Evolutionary conservation across 2,329 filamentous ascomycete genomes (phyloP), one percentile per base, ranked within the genome.

Genomic region (Ophiocordyceps camponoti-floridani): DNA sequence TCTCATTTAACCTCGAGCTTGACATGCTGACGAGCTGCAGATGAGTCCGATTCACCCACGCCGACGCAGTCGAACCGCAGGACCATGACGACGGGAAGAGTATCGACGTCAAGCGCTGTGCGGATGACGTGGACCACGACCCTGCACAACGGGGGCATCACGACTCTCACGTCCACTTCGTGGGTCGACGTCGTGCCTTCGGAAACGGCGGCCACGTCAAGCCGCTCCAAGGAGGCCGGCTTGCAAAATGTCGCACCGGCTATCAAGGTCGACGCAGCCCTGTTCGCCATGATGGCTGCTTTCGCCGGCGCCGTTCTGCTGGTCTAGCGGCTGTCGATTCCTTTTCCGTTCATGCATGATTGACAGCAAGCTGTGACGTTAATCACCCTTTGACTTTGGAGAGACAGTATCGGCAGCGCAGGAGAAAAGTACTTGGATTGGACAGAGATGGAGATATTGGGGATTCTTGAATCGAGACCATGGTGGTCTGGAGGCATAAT

Each of bases 81-180:
- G 13, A 58, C 59, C 6, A 58, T 62, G 26, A 63, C 60, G 18
- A 56, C 58, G 5, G 59, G 60, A 19, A 56, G 52, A 6, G 49
- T 57, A 26, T 56, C 54, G 31, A 63, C 63, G 11, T 61, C 56
- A 12, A 65, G 53, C 48, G 49, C 59, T 28, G 53, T 69, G 45
- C 48, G 57, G 7, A 53, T 61, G 23, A 68, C 66, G 0, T 56
- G 58, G 47, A 73, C 69, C n/a, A 67, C 65, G 7, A 70, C 68
- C 7, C 54, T 64, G 33, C 51, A 58, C 12, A 57, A 69, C 43
- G 70, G 70, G 26, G 63, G 60, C 30, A 58, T 67, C 44, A 63
- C 63, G 3, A 61, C 65, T 12, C 56, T 72, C 43, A 72, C 69
- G 11, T 62, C 62, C n/a, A 73, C 69, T 1, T 69, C 68, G 0